Conservation (phyloP, 108 stramenopile genomes). For the Pseudonitzschia delicatissima region DNA sequence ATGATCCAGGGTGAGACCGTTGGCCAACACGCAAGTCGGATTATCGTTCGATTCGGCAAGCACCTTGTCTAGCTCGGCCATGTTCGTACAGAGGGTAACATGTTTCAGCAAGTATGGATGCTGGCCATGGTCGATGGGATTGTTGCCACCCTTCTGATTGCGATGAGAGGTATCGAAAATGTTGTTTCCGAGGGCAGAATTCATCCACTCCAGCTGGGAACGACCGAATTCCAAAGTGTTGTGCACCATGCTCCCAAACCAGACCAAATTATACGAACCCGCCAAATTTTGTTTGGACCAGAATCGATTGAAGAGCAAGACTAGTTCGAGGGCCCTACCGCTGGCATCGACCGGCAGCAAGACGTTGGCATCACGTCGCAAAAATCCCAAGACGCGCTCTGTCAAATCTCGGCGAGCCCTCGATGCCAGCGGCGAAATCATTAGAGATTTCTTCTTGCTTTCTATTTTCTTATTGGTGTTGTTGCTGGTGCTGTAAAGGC, state of each 20-base stretch:
- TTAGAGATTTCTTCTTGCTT: not conserved
- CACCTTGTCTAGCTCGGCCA: slow-evolving; percentile 58
- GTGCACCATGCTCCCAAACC: slow-evolving; percentile 83
- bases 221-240: slow-evolving; percentile 90
- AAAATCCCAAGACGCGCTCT: slow-evolving; percentile 67
- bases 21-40: slow-evolving; percentile 80
- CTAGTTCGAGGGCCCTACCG: slow-evolving; percentile 86
- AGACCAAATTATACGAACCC: slow-evolving; percentile 77
- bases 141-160: not conserved
- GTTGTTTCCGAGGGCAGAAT: slow-evolving; percentile 38
- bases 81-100: slow-evolving; percentile 51
- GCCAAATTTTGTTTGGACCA: slow-evolving; percentile 80
- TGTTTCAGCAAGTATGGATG: slow-evolving; percentile 60
- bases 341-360: slow-evolving; percentile 88
- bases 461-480: not conserved
- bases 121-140: slow-evolving; percentile 15
- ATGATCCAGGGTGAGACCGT: slow-evolving; percentile 70
- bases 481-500: slow-evolving; percentile 33
- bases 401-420: slow-evolving; percentile 54
- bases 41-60: slow-evolving; percentile 31
- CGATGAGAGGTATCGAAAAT: not conserved
- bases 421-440: slow-evolving; percentile 26
- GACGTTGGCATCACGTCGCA: slow-evolving; percentile 91
- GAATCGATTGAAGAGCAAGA: slow-evolving; percentile 73
- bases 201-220: slow-evolving; percentile 89